Conservation (phyloP, 2,329 filamentous ascomycete genomes). For the Coniochaeta ligniaria region DNA sequence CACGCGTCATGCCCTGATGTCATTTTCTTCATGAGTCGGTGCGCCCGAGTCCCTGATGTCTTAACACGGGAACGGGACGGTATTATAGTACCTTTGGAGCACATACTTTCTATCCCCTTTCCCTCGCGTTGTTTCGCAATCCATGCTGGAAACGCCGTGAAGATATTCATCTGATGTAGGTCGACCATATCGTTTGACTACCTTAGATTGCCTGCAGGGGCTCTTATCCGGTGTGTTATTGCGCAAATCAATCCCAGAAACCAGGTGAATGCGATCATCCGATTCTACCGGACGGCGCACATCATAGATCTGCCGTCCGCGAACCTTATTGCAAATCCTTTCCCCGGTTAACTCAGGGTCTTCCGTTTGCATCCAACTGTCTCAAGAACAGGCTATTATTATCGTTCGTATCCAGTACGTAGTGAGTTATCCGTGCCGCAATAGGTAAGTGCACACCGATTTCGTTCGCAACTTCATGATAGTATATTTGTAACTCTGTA, state of each 20-base stretch:
- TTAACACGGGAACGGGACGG: neutral
- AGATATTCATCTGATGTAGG: neutral
- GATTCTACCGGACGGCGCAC: neutral
- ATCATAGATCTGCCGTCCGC: neutral
- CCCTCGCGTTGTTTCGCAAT: neutral
- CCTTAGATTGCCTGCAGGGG: neutral
- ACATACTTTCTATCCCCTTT: neutral
- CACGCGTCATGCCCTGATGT: neutral
- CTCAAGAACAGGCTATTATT: neutral
- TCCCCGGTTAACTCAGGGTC: neutral
- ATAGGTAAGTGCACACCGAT: neutral
- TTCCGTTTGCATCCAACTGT: neutral
- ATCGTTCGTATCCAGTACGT: neutral
- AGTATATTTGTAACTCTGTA: neutral
- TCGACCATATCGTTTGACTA: neutral
- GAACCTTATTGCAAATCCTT: neutral
- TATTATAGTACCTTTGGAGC: neutral
- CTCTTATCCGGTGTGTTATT: neutral
- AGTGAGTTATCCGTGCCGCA: neutral
- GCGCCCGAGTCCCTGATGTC: neutral
- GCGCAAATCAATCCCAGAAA: neutral
- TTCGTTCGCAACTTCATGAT: neutral
- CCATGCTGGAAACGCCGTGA: neutral
- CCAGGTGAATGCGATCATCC: neutral
- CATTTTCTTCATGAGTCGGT: neutral